Percentiles rank a stretch among this genome's conserved stretches.
Evolutionary conservation across 2,329 filamentous ascomycete genomes (phyloP).

Genomic region (Pseudogymnoascus sp.): DNA sequence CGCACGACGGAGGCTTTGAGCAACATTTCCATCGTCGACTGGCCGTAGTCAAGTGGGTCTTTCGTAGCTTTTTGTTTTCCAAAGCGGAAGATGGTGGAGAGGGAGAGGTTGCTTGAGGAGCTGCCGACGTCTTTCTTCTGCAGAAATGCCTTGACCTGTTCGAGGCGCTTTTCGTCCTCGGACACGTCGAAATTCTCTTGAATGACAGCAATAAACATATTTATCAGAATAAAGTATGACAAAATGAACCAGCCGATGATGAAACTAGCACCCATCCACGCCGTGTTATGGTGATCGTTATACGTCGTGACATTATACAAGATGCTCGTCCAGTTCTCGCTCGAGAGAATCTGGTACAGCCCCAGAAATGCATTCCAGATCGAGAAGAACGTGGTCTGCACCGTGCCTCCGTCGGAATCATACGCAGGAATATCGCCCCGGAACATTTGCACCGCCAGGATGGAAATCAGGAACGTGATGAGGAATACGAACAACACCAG

Average conservation of each 20-base stretch:
- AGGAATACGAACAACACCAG: constrained; percentile 94
- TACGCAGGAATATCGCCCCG: constrained; percentile 68
- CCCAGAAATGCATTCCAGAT: constrained; percentile 95
- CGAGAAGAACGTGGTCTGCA: constrained; percentile 71
- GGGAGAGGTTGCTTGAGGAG: constrained; percentile 63
- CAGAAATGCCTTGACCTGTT: constrained; percentile 92
- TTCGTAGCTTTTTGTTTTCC: constrained; percentile 49
- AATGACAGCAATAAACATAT: constrained; percentile 99
- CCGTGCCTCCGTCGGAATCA: constrained; percentile 53
- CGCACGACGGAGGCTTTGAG: constrained; percentile 91
- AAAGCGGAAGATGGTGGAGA: constrained; percentile 62
- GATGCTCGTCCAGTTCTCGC: constrained; percentile 89
- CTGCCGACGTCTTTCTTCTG: constrained; percentile 79
- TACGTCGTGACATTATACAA: constrained; percentile 73
- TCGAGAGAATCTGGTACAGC: constrained; percentile 96
- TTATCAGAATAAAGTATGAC: constrained; percentile 89
- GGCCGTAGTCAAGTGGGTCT: constrained; percentile 86
- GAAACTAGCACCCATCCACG: constrained; percentile 88
- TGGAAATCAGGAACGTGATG: constrained; percentile 86
- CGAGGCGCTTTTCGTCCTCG: constrained; percentile 92
- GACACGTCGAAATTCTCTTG: constrained; percentile 99
- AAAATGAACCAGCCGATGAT: constrained; percentile 94
- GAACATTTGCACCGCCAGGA: constrained; percentile 89
- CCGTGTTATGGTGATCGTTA: constrained; percentile 57
- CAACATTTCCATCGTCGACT: constrained; percentile 89